Conservation (phyloP, 2,329 filamentous ascomycete genomes). For the Calonectria hawksworthii region DNA sequence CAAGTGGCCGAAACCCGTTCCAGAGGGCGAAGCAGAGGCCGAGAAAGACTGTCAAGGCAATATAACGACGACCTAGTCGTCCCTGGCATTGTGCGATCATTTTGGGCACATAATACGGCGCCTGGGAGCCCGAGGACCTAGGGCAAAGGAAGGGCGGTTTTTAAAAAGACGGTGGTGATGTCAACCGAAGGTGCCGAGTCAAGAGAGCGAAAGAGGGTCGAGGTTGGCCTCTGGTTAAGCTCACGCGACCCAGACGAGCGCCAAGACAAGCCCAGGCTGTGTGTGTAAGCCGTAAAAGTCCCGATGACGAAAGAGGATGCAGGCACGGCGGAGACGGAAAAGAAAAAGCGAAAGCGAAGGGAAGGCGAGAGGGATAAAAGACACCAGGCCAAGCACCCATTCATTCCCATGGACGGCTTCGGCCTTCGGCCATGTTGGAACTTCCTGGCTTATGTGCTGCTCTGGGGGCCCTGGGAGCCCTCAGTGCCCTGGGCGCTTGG, state of each 20-base stretch:
- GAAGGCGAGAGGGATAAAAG: not conserved
- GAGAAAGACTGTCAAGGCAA: slow-evolving; percentile 48
- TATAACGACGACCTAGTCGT: slow-evolving; percentile 50
- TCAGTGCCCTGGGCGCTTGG: not conserved
- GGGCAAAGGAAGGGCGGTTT: not conserved
- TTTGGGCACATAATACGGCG: slow-evolving; percentile 35
- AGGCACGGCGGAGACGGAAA: not conserved
- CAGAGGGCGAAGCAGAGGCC: slow-evolving; percentile 46
- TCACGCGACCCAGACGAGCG: slow-evolving; percentile 4
- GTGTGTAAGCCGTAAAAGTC: not conserved
- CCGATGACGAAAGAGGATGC: not conserved
- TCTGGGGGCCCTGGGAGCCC: not conserved
- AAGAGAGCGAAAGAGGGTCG: not conserved
- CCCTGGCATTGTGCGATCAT: slow-evolving; percentile 51
- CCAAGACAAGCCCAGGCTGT: not conserved
- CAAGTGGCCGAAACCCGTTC: slow-evolving; percentile 40
- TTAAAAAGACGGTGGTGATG: slow-evolving; percentile 2
- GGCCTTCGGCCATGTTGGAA: slow-evolving; percentile 7
- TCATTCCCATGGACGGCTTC: slow-evolving; percentile 3
- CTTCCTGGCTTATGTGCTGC: slow-evolving; percentile 9
- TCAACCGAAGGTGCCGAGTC: slow-evolving; percentile 4
- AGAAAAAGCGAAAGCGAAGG: not conserved
- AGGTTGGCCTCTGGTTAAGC: not conserved
- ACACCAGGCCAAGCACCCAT: not conserved
- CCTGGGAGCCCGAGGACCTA: not conserved